Conservation (phyloP, 192 early-diverging fungal species). For the Geranomyces michiganensis region DNA sequence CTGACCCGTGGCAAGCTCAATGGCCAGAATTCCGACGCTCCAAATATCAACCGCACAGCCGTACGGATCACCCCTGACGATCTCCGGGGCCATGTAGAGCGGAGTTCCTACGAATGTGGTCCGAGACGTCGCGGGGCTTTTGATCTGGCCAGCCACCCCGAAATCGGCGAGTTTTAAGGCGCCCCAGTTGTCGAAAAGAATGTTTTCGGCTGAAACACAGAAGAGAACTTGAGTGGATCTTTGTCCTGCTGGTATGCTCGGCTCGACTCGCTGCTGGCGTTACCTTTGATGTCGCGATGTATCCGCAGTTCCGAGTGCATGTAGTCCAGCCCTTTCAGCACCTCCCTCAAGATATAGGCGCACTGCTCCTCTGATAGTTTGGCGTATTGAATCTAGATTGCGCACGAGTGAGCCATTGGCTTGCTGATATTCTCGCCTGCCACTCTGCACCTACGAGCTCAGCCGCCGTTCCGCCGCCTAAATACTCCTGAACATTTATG, state of each 20-base stretch:
- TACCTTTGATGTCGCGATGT: conserved; percentile 71
- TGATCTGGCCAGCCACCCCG: conserved; percentile 66
- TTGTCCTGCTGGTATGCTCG: too few relatives aligned
- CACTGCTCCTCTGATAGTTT: conserved; percentile 37
- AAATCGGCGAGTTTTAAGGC: conserved; percentile 62
- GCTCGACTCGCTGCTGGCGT: too few relatives aligned
- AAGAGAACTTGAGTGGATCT: too few relatives aligned
- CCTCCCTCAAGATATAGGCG: conserved; percentile 70
- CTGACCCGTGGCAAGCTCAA: conserved; percentile 86
- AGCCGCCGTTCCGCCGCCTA: conserved; percentile 37
- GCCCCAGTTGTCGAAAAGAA: conserved; percentile 40
- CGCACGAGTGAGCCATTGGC: too few relatives aligned
- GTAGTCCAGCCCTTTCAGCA: conserved; percentile 65
- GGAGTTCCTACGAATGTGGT: conserved; percentile 70
- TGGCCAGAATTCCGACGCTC: conserved; percentile 86
- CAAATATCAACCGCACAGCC: conserved; percentile 90
- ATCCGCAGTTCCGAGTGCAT: conserved; percentile 64
- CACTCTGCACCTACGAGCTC: conserved; percentile 37
- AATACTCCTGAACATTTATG: conserved; percentile 38
- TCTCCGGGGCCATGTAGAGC: conserved; percentile 67
- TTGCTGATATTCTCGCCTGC: neutral
- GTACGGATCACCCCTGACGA: conserved; percentile 87
- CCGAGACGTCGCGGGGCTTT: conserved; percentile 54
- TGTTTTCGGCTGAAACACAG: conserved; percentile 41
- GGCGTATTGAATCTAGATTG: conserved; percentile 29